phyloP scores from a whole-genome alignment of 768 basidiomycete species.

The Podaxis carcinomalis region DNA sequence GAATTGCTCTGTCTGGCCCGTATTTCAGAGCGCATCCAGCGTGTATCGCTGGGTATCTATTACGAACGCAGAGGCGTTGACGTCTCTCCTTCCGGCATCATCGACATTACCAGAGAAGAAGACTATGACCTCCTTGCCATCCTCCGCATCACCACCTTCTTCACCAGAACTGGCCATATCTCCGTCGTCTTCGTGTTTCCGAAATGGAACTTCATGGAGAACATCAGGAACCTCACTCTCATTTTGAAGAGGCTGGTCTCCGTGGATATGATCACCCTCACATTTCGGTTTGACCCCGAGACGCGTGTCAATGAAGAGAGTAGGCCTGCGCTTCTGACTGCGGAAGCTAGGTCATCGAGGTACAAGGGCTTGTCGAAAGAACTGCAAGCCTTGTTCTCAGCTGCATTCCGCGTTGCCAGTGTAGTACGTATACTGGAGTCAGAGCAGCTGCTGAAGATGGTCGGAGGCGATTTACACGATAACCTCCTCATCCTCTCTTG shows the following conservation, averaged over 20 bases:
- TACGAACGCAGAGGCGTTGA: constrained; percentile 12
- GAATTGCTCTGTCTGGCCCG: constrained; percentile 11
- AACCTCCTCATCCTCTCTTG: constrained; percentile 1
- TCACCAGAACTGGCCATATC: constrained; percentile 10
- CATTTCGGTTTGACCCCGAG: constrained; percentile 9
- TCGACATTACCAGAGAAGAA: constrained; percentile 11
- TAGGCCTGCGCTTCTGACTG: constrained; percentile 5
- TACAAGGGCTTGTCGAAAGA: constrained; percentile 10
- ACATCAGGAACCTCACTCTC: constrained; percentile 10
- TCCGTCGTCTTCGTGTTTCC: constrained; percentile 12
- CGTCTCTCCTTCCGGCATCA: constrained; percentile 9
- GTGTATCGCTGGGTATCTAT: constrained; percentile 10
- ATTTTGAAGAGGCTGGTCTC: constrained; percentile 10
- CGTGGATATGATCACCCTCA: constrained; percentile 11
- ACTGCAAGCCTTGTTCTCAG: constrained; percentile 6
- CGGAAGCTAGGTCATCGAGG: constrained; percentile 9
- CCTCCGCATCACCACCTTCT: constrained; percentile 12
- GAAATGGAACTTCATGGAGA: constrained; percentile 12
- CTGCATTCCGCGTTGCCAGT: constrained; percentile 9
- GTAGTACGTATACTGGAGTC: constrained; percentile 11
- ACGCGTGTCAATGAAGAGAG: constrained; percentile 4
- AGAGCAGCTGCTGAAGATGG: constrained; percentile 7
- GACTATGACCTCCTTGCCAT: constrained; percentile 9
- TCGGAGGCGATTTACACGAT: constrained; percentile 1
- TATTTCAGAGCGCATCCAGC: constrained; percentile 11